Evolutionary conservation across 768 basidiomycete species (phyloP).

Genomic region (Daedalea quercina): DNA sequence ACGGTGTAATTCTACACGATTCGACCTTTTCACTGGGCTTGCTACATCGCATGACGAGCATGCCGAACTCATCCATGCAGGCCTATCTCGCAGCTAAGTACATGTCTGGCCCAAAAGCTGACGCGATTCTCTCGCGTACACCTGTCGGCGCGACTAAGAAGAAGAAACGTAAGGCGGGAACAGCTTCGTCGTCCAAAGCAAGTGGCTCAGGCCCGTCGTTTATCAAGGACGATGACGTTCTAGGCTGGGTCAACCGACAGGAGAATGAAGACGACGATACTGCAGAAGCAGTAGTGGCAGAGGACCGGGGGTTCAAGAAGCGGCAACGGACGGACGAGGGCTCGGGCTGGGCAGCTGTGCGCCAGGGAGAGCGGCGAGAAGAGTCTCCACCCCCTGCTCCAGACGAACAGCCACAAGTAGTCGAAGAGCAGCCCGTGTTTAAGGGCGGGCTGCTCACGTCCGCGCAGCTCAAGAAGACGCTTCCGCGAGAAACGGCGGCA

Average conservation of each 20-base stretch:
- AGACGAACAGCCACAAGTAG: constrained; percentile 64
- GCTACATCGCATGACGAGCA: too few relatives aligned
- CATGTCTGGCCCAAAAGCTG: constrained; percentile 95
- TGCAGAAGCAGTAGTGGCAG: constrained; percentile 60
- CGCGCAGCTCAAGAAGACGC: constrained; percentile 62
- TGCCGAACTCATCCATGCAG: constrained; percentile 37
- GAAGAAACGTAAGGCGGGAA: constrained; percentile 63
- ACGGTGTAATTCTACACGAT: too few relatives aligned
- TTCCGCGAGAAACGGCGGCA: constrained; percentile 32
- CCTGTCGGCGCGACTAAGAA: constrained; percentile 51
- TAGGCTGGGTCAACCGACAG: constrained; percentile 49
- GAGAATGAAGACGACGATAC: constrained; percentile 54
- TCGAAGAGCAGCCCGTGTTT: constrained; percentile 35
- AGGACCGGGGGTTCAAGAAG: constrained; percentile 75
- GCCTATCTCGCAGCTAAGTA: constrained; percentile 87
- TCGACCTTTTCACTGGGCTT: too few relatives aligned
- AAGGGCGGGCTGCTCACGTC: constrained; percentile 76
- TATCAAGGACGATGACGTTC: constrained; percentile 59
- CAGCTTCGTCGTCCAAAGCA: constrained; percentile 26
- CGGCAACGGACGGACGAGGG: constrained; percentile 45
- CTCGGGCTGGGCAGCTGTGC: constrained; percentile 65
- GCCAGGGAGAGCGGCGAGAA: constrained; percentile 38
- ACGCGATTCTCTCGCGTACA: constrained; percentile 78
- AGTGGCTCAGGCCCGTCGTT: constrained; percentile 17
- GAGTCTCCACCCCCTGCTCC: constrained; percentile 45